Evolutionary conservation across 2,329 filamentous ascomycete genomes (phyloP).

Genomic region (Cercospora canescens): DNA sequence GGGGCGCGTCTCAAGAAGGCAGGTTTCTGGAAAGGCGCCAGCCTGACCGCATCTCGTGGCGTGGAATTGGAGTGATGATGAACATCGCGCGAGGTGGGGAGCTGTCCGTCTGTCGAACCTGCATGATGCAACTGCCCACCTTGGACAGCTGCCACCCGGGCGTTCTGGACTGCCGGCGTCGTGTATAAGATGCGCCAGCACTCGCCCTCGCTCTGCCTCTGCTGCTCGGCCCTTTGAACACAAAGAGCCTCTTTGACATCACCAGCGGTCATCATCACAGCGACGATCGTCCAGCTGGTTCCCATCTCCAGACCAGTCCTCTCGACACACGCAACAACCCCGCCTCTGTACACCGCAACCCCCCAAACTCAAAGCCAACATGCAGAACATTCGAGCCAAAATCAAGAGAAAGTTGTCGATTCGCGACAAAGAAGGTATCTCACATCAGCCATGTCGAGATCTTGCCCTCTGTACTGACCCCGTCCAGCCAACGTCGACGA

Average conservation of each 20-base stretch:
- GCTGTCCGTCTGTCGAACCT: neutral
- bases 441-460: neutral
- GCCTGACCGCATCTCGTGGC: neutral
- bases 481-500: constrained; percentile 32
- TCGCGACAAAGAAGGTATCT: constrained; percentile 39
- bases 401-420: constrained; percentile 40
- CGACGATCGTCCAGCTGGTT: neutral
- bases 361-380: constrained; percentile 23
- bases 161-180: constrained; percentile 4
- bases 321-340: neutral
- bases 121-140: constrained; percentile 2
- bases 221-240: neutral
- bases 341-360: constrained; percentile 4
- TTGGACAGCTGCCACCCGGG: constrained; percentile 2
- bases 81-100: neutral
- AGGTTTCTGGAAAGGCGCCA: constrained; percentile 5
- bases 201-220: neutral
- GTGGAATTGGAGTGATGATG: neutral
- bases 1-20: neutral
- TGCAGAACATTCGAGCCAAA: constrained; percentile 39
- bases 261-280: neutral
- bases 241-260: neutral
- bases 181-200: neutral
- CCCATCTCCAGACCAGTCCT: neutral
- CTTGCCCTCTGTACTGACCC: constrained; percentile 11